Conservation (phyloP, 2,329 filamentous ascomycete genomes). For the Metarhizium humberi region DNA sequence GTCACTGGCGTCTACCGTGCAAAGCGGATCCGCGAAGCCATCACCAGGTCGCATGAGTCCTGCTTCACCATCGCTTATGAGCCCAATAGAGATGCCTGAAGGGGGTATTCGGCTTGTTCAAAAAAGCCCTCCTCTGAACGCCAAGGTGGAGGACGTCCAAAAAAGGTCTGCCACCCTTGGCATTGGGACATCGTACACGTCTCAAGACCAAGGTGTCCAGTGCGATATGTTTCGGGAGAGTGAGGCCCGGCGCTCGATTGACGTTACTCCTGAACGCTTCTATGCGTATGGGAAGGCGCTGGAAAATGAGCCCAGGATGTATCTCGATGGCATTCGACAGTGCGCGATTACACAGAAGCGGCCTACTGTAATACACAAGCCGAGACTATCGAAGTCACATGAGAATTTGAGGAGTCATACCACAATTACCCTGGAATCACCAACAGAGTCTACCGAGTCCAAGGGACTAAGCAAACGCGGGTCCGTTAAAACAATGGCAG, state of each 20-base stretch:
- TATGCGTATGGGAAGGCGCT: conserved; percentile 9
- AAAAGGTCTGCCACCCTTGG: background rate
- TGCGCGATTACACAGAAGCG: background rate
- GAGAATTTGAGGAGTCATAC: conserved; percentile 5
- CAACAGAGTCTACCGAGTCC: conserved; percentile 9
- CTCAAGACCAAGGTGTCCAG: conserved; percentile 4
- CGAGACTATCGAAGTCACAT: conserved; percentile 8
- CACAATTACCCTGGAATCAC: background rate
- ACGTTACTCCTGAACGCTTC: conserved; percentile 14
- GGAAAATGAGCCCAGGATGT: background rate
- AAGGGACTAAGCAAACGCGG: conserved; percentile 16
- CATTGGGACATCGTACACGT: background rate
- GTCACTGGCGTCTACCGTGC: background rate
- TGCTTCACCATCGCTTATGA: background rate
- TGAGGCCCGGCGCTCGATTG: conserved; percentile 6
- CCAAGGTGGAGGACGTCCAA: background rate
- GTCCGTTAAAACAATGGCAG: conserved; percentile 41
- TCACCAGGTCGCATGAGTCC: background rate
- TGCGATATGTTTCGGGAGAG: conserved; percentile 1
- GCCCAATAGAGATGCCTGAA: background rate
- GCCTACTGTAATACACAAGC: conserved; percentile 6
- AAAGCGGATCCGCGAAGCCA: background rate
- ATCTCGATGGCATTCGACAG: background rate
- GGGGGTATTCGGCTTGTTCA: conserved; percentile 4
- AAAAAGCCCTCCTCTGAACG: background rate